Conservation (phyloP, 495 filamentous ascomycete species). For the Penicillium cinerascens region DNA sequence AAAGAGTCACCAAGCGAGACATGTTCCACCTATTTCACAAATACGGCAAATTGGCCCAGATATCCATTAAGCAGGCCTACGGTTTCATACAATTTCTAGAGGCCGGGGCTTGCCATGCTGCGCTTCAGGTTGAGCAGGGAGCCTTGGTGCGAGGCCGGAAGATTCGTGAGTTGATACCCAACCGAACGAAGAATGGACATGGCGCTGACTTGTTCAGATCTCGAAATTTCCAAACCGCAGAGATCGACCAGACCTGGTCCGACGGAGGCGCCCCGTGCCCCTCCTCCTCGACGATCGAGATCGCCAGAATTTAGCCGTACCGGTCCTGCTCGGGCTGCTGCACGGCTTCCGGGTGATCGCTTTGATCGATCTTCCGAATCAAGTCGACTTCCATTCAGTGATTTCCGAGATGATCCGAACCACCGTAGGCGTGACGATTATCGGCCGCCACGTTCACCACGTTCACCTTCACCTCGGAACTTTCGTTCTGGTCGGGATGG, state of each 20-base stretch:
- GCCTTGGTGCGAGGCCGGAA: slow-evolving; percentile 74
- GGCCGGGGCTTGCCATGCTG: slow-evolving; percentile 62
- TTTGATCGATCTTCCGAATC: slow-evolving; percentile 42
- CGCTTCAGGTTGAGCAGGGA: slow-evolving; percentile 75
- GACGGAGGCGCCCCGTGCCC: slow-evolving; percentile 37
- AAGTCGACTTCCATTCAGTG: slow-evolving; percentile 39
- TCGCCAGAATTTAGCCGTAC: slow-evolving; percentile 66
- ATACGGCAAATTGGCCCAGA: slow-evolving; percentile 86
- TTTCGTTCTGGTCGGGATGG: slow-evolving; percentile 61
- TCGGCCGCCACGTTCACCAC: slow-evolving; percentile 56
- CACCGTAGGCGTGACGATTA: slow-evolving; percentile 60
- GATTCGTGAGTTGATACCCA: slow-evolving; percentile 69
- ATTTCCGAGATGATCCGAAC: slow-evolving; percentile 48
- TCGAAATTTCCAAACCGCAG: slow-evolving; percentile 89
- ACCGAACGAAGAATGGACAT: neutral
- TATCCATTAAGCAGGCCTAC: slow-evolving; percentile 95
- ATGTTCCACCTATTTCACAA: slow-evolving; percentile 84
- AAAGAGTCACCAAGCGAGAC: slow-evolving; percentile 89
- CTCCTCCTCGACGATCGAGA: slow-evolving; percentile 55
- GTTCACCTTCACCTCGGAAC: slow-evolving; percentile 60
- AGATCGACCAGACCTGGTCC: slow-evolving; percentile 61
- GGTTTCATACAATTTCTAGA: slow-evolving; percentile 95
- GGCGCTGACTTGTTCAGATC: slow-evolving; percentile 53
- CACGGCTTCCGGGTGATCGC: slow-evolving; percentile 38
- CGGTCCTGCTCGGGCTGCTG: slow-evolving; percentile 35